A percentile compares a stretch with the other conserved stretches of the same genome.
Conservation (phyloP, 768 basidiomycete genomes). For the Ramaria rubella region DNA sequence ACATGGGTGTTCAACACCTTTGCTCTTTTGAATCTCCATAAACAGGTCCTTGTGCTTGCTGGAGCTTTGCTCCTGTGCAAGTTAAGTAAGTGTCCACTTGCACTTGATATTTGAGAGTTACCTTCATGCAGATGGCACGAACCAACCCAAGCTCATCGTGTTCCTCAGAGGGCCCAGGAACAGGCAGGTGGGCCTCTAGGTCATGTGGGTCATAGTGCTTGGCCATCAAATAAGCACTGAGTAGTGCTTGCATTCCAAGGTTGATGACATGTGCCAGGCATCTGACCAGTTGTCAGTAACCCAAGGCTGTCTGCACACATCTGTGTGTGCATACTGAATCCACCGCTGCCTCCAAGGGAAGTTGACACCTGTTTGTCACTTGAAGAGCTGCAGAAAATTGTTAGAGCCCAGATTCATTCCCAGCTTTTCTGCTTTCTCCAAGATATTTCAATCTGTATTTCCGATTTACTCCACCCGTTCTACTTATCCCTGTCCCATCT, state of each 20-base stretch:
- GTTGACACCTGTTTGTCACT: neutral
- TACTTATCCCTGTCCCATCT: too few relatives aligned
- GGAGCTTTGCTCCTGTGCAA: slow-evolving; percentile 22
- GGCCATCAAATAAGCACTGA: slow-evolving; percentile 21
- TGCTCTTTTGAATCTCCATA: slow-evolving; percentile 13
- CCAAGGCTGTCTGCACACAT: neutral
- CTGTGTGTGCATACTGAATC: too few relatives aligned
- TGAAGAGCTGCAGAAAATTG: too few relatives aligned
- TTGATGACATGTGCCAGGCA: slow-evolving; percentile 33
- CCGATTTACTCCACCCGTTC: too few relatives aligned
- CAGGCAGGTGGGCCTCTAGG: slow-evolving; percentile 13
- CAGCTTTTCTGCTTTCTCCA: too few relatives aligned
- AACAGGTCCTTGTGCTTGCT: slow-evolving; percentile 23
- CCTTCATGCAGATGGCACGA: slow-evolving; percentile 22
- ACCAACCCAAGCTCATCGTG: slow-evolving; percentile 25
- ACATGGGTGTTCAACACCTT: slow-evolving; percentile 1
- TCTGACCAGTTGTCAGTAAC: slow-evolving; percentile 9
- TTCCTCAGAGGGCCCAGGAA: neutral
- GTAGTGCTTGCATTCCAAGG: slow-evolving; percentile 26
- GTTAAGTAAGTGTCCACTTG: neutral
- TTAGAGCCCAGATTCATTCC: too few relatives aligned
- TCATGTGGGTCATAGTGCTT: slow-evolving; percentile 20
- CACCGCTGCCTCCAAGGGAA: slow-evolving; percentile 4
- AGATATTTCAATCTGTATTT: too few relatives aligned
- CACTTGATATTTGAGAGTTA: slow-evolving; percentile 3